Conservation (phyloP, 169 alveolate species). For the Plasmodium reichenowi region DNA sequence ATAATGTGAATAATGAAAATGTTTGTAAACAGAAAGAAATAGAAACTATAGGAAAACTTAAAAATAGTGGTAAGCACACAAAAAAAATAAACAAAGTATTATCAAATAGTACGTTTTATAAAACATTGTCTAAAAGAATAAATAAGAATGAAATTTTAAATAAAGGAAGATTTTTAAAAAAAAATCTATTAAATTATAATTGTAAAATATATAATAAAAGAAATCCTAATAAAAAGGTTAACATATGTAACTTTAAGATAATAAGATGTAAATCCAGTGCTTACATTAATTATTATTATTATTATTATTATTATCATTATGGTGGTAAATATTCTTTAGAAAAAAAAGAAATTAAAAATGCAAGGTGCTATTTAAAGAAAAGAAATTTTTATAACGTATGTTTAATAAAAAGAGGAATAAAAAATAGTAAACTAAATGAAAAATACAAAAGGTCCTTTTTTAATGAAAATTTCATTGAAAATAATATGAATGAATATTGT, state of each 20-base stretch:
- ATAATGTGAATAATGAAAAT: slow-evolving; percentile 23
- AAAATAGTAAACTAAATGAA: slow-evolving; percentile 29
- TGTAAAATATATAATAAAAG: slow-evolving; percentile 14
- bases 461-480: slow-evolving; percentile 12
- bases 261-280: slow-evolving; percentile 12
- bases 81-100: background rate
- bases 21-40: slow-evolving; percentile 3
- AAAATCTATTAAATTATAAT: slow-evolving; percentile 4
- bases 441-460: slow-evolving; percentile 1
- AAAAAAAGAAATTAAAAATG: slow-evolving; percentile 14
- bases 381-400: slow-evolving; percentile 2
- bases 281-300: slow-evolving; percentile 19
- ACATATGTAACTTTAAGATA: slow-evolving; percentile 16
- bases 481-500: slow-evolving; percentile 18
- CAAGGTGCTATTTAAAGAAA: slow-evolving; percentile 14
- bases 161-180: slow-evolving; percentile 20
- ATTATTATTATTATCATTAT: slow-evolving; percentile 14
- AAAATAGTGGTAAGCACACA: slow-evolving; percentile 7
- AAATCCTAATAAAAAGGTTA: slow-evolving; percentile 4
- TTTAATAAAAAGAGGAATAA: slow-evolving; percentile 13
- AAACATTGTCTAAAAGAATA: slow-evolving; percentile 51
- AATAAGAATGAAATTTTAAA: slow-evolving; percentile 34
- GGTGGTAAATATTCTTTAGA: slow-evolving; percentile 15
- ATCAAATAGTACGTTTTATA: slow-evolving; percentile 14
- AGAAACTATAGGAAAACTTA: slow-evolving; percentile 11